phyloP scores from a whole-genome alignment of 2,329 filamentous ascomycete species.

The Raffaelea deltoideospora region DNA sequence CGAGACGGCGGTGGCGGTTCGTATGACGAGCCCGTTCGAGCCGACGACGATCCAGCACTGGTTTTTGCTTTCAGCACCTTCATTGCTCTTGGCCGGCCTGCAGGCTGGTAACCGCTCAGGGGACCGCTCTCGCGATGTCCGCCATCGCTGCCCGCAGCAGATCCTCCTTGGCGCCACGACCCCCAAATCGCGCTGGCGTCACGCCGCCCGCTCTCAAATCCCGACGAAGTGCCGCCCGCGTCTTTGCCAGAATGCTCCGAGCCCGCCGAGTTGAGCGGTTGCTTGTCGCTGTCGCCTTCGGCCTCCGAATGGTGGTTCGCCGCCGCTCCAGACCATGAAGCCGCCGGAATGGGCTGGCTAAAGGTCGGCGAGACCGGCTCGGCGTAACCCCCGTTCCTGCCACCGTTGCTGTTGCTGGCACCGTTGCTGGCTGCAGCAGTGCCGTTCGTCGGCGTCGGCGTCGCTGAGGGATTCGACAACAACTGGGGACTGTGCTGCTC shows the following conservation, averaged over 20 bases:
- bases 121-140: slow-evolving; percentile 35
- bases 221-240: slow-evolving; percentile 2
- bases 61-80: slow-evolving; percentile 79
- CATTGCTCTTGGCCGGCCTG: slow-evolving; percentile 57
- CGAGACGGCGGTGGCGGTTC: slow-evolving; percentile 33
- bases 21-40: slow-evolving; percentile 34
- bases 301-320: slow-evolving; percentile 26
- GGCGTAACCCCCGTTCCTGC: not conserved
- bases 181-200: slow-evolving; percentile 47
- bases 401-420: not conserved
- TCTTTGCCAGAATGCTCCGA: slow-evolving; percentile 16
- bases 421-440: not conserved
- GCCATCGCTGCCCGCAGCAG: slow-evolving; percentile 34
- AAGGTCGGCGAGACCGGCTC: slow-evolving; percentile 19
- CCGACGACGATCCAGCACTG: slow-evolving; percentile 26
- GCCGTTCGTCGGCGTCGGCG: not conserved
- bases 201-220: slow-evolving; percentile 19
- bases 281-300: slow-evolving; percentile 27
- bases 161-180: slow-evolving; percentile 50
- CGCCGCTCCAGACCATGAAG: slow-evolving; percentile 15
- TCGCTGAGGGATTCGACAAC: no score
- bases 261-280: slow-evolving; percentile 12
- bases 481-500: no score
- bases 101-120: slow-evolving; percentile 54
- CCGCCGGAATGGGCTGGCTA: slow-evolving; percentile 18